Evolutionary conservation across 441 rosid genomes (phyloP).

Genomic region (Eutrema salsugineum): DNA sequence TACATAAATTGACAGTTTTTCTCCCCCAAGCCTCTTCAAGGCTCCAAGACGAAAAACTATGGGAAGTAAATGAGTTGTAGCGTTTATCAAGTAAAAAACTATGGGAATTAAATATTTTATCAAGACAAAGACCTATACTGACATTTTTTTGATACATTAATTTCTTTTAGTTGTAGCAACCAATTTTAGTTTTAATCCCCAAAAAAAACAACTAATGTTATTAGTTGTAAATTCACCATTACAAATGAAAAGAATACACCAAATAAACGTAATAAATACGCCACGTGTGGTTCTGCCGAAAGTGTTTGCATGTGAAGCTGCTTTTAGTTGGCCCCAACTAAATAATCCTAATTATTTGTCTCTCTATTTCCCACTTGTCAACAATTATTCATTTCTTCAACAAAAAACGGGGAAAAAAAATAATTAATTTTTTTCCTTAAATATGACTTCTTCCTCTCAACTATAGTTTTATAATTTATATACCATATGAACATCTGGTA

Average conservation of each 20-base stretch:
- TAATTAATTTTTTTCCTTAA: not conserved
- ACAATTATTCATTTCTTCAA: not conserved
- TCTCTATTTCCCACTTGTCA: not conserved
- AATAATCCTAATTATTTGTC: not conserved
- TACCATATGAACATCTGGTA: constrained; percentile 11
- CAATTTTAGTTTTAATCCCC: too few species aligned
- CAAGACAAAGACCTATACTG: too few species aligned
- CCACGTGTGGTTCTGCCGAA: constrained; percentile 19
- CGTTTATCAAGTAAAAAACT: too few species aligned
- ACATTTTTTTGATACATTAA: too few species aligned
- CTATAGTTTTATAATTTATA: not conserved
- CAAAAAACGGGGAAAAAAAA: not conserved
- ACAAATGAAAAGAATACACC: not conserved
- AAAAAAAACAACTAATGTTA: not conserved
- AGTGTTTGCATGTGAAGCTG: constrained; percentile 30
- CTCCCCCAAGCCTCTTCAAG: too few species aligned
- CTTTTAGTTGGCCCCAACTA: constrained; percentile 22
- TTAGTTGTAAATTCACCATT: not conserved
- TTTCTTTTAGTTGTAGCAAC: too few species aligned
- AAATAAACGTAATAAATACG: constrained; percentile 8
- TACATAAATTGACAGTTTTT: not conserved
- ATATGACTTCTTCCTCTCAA: not conserved
- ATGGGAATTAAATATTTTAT: too few species aligned
- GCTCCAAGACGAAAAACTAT: too few species aligned
- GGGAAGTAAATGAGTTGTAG: too few species aligned